Conservation (phyloP, 2,329 filamentous ascomycete genomes). For the Boeremia lycopersici region DNA sequence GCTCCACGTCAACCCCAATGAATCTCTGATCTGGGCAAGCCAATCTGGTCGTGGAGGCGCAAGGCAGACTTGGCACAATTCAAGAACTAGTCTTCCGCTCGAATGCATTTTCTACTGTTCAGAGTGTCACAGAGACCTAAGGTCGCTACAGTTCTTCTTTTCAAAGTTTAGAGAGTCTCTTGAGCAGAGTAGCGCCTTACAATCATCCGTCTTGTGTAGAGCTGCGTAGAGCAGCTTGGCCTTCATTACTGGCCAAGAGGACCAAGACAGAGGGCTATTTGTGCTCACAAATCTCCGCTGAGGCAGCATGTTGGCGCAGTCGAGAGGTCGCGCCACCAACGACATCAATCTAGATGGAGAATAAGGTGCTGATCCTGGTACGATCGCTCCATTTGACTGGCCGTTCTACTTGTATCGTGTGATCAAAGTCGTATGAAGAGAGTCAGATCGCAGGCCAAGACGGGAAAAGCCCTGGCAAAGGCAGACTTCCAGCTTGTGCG, state of each 20-base stretch:
- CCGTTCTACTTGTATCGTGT: neutral
- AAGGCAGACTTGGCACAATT: neutral
- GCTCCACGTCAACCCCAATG: neutral
- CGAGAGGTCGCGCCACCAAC: constrained; percentile 7
- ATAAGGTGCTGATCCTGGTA: neutral
- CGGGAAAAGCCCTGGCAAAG: neutral
- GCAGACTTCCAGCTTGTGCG: neutral
- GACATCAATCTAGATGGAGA: neutral
- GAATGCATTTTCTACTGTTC: no score
- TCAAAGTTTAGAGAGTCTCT: no score
- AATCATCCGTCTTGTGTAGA: no score
- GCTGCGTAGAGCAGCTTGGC: neutral
- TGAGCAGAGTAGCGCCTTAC: no score
- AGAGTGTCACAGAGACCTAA: no score
- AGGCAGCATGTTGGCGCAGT: neutral
- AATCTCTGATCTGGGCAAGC: constrained; percentile 2
- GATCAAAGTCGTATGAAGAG: neutral
- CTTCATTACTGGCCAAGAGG: neutral
- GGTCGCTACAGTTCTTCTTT: no score
- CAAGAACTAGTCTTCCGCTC: neutral
- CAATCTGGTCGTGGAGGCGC: neutral
- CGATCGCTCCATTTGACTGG: neutral
- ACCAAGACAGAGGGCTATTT: neutral
- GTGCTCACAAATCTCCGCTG: neutral
- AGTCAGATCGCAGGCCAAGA: neutral